phyloP scores from a whole-genome alignment of 305 asterid genomes.

The Fraxinus albicans region DNA sequence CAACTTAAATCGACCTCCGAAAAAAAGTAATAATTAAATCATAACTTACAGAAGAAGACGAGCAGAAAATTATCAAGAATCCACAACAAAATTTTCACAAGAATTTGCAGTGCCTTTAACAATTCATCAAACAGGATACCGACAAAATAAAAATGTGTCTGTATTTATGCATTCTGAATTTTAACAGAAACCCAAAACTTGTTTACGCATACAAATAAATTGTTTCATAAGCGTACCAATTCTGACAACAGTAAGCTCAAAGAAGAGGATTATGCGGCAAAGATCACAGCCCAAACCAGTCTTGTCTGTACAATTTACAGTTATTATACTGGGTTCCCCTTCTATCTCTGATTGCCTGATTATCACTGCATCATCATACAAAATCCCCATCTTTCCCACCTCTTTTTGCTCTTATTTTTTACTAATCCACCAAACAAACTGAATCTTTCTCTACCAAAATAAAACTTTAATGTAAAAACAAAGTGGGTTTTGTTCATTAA shows the following conservation, averaged over 20 bases:
- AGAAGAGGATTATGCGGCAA: conserved; percentile 79
- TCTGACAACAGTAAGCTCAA: conserved; percentile 64
- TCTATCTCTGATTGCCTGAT: conserved; percentile 60
- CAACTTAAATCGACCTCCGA: not conserved
- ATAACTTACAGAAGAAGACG: not conserved
- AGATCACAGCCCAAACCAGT: conserved; percentile 91
- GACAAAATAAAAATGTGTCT: not conserved
- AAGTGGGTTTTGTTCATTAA: not conserved
- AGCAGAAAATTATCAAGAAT: not conserved
- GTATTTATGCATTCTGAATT: not conserved
- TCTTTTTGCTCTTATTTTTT: conserved; percentile 13
- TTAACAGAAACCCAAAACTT: not conserved
- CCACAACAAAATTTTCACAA: not conserved
- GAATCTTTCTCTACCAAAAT: conserved; percentile 15
- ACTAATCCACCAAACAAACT: not conserved
- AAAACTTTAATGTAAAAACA: not conserved
- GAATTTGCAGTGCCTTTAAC: not conserved
- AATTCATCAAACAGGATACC: not conserved
- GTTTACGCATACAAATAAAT: not conserved
- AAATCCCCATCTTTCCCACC: conserved; percentile 45
- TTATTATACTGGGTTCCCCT: conserved; percentile 74
- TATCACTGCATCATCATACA: conserved; percentile 73
- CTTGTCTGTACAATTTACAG: conserved; percentile 89
- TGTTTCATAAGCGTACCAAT: conserved; percentile 43
- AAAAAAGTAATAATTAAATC: not conserved